Conservation (phyloP, 139 green algal genomes). For the Medakamo hakoo region DNA sequence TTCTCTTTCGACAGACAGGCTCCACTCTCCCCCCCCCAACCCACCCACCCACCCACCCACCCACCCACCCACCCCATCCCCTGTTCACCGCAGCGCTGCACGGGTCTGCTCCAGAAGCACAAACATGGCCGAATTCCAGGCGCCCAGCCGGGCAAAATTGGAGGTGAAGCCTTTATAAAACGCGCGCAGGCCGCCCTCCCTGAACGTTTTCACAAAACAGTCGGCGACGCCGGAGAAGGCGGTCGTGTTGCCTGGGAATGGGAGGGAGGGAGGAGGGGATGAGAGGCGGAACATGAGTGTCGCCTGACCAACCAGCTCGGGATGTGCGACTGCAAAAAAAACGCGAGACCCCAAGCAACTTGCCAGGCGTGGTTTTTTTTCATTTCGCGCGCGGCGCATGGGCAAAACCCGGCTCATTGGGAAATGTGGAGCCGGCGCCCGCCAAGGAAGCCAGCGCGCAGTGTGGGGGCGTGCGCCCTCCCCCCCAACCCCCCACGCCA, state of each 20-base stretch:
- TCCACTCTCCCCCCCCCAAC: too few relatives aligned
- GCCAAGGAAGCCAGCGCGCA: too few relatives aligned
- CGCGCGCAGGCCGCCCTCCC: constrained; percentile 60
- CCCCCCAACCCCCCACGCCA: too few relatives aligned
- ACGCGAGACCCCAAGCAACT: constrained; percentile 1
- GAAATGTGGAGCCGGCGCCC: neutral
- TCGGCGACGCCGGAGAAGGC: constrained; percentile 54
- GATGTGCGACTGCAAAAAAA: neutral
- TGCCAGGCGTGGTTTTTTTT: too few relatives aligned
- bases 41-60: too few relatives aligned
- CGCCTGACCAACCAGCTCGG: constrained; percentile 5
- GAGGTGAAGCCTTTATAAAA: constrained; percentile 97
- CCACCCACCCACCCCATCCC: too few relatives aligned
- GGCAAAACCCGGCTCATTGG: neutral
- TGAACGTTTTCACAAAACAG: constrained; percentile 83
- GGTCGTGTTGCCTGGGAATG: neutral
- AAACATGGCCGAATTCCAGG: neutral
- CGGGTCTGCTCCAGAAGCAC: neutral
- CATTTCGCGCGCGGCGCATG: neutral
- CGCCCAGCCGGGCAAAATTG: constrained; percentile 44
- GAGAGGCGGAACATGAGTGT: neutral
- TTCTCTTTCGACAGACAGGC: too few relatives aligned
- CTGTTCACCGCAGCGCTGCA: neutral
- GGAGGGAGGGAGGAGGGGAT: neutral
- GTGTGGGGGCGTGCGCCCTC: too few relatives aligned